Conservation (phyloP, 306 rosid genomes). For the Cucurbita ficifolia region DNA sequence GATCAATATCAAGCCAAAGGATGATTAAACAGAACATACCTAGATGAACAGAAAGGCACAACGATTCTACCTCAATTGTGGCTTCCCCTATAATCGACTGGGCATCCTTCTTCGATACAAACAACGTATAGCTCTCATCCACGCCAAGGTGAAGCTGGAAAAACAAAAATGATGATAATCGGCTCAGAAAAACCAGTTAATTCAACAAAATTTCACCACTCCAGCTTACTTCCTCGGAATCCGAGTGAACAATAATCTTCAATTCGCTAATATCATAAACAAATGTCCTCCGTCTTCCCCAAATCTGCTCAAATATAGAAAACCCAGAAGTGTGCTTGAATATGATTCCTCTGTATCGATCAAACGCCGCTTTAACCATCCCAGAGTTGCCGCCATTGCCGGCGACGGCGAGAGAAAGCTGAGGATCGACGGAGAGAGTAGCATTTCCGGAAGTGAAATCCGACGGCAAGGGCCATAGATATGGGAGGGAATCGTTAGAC, state of each 20-base stretch:
- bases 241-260: slow-evolving; percentile 40
- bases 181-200: not conserved
- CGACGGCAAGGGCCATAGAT: slow-evolving; percentile 79
- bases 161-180: not conserved
- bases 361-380: slow-evolving; percentile 45
- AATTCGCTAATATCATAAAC: slow-evolving; percentile 32
- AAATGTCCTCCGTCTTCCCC: slow-evolving; percentile 14
- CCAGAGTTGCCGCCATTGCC: slow-evolving; percentile 36
- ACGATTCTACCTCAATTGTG: slow-evolving; percentile 48
- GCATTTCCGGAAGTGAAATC: slow-evolving; percentile 42
- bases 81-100: slow-evolving; percentile 36
- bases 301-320: slow-evolving; percentile 17
- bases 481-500: slow-evolving; percentile 30
- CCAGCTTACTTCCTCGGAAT: slow-evolving; percentile 36
- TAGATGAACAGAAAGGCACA: not conserved
- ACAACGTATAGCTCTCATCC: slow-evolving; percentile 77
- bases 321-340: slow-evolving; percentile 35
- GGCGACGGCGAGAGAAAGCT: slow-evolving; percentile 28
- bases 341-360: slow-evolving; percentile 50
- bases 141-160: slow-evolving; percentile 85
- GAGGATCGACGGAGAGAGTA: slow-evolving; percentile 60
- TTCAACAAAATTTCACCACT: not conserved
- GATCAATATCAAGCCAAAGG: slow-evolving; percentile 1
- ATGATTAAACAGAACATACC: not conserved
- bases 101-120: slow-evolving; percentile 33